Evolutionary conservation across 2,329 filamentous ascomycete genomes (phyloP), one percentile per base, ranked within the genome.

Genomic region (Hymenoscyphus fraxineus): DNA sequence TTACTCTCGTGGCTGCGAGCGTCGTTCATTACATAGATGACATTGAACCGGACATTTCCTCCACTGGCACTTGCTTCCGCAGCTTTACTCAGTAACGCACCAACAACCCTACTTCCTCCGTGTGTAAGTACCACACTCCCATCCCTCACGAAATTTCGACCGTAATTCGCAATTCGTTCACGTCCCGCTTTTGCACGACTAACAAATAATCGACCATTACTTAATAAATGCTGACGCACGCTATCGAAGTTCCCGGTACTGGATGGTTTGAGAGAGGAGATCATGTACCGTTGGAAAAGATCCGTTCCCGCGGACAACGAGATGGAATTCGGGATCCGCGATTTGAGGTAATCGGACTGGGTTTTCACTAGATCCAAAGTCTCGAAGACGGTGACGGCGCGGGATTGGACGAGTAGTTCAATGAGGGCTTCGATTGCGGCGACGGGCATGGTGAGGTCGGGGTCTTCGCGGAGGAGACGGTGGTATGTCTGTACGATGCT

Each of bases 361-460:
- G 84, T 85, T 73, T 89, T 88, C 68, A 98, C 85, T 57, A 93
- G 86, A 71, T 94, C 89, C 75, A 98, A 89, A 41, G 94, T 97
- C 81, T 99, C 95, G 79, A 90, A 94, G 72, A 97, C 92, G 64
- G 95, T 99, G 27, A 88, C 90, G 6, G 92, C 89, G 67, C 88
- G 88, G 57, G 88, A 90, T 68, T 90, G 85, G 74, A 89, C 88
- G 65, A 98, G 90, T 66, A 95, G 89, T 74, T 90, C 87, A 70
- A 98, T 95, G 65, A 99, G 84, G 35, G 93, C 88, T 79, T 96
- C 92, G 75, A 97, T 97, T 65, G 93, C 93, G 22, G 95, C 95
- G 63, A 99, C 91, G 68, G 95, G 93, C 86, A 97, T 97, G 41
- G 94, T 97, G 61, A 98, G 84, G 67, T 96, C 91, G 12, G 90